Percentiles rank a stretch among this genome's conserved stretches.
These are phyloP conservation scores for Penicillium daleae DNA, from an alignment of 495 filamentous ascomycete genomes.

Conservation along the genomic window DNA sequence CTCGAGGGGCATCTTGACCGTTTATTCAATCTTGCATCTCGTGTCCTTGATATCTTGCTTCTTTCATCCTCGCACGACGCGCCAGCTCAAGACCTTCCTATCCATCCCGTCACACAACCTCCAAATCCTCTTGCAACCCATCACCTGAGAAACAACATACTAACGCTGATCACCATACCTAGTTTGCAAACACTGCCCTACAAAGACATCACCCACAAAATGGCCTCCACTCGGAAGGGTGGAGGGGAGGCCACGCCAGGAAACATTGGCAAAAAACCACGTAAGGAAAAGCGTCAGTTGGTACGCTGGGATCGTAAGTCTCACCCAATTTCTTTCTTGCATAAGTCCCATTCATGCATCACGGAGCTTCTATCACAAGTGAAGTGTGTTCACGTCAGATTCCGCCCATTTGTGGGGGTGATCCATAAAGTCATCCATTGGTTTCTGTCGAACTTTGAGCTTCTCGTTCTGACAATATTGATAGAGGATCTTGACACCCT, in stretches of 20 bases:
- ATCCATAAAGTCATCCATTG: not conserved
- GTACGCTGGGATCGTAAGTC: slow-evolving; percentile 53
- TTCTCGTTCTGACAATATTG: slow-evolving; percentile 13
- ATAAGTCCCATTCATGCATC: not conserved
- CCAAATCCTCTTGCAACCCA: not conserved
- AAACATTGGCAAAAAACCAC: not conserved
- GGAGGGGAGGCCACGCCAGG: not conserved
- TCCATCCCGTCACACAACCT: not conserved
- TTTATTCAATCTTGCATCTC: no score
- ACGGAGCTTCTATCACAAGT: not conserved
- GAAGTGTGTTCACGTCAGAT: not conserved
- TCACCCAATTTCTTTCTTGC: not conserved
- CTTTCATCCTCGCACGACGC: not conserved
- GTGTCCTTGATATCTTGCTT: not conserved
- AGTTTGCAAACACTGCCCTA: not conserved
- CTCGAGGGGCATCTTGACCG: not conserved
- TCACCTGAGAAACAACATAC: not conserved
- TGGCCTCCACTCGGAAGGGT: not conserved
- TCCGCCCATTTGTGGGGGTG: not conserved
- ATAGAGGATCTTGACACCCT: slow-evolving; percentile 47
- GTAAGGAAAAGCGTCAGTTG: slow-evolving; percentile 39
- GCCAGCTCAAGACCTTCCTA: not conserved
- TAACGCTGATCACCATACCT: not conserved
- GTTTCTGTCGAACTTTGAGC: not conserved
- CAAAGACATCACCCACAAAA: not conserved